Percentiles rank a stretch among this genome's conserved stretches.
These are phyloP conservation scores for Sphaerulina populicola DNA, from an alignment of 2,329 filamentous ascomycete species.

Conservation along the genomic window DNA sequence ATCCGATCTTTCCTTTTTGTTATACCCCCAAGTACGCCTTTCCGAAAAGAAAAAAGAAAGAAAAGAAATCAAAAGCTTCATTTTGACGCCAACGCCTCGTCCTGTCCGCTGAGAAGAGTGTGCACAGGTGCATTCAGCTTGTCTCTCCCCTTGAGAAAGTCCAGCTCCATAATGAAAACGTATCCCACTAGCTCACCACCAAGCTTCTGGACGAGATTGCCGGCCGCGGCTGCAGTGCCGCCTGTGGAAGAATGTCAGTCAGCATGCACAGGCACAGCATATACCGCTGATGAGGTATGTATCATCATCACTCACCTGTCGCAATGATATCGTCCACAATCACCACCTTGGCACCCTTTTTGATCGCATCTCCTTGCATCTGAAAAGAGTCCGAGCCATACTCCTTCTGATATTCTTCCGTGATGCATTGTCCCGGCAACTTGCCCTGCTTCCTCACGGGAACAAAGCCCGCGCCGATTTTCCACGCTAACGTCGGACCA, in stretches of 20 bases:
- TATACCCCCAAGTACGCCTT: not conserved
- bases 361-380: constrained; percentile 81
- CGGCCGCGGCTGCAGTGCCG: constrained; percentile 82
- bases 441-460: constrained; percentile 94
- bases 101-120: constrained; percentile 67
- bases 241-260: constrained; percentile 46
- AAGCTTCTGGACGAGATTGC: constrained; percentile 74
- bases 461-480: constrained; percentile 76
- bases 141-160: constrained; percentile 82
- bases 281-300: not conserved
- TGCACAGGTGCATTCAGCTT: constrained; percentile 78
- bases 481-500: constrained; percentile 77
- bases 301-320: constrained; percentile 59
- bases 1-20: not conserved
- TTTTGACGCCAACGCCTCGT: constrained; percentile 28
- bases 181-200: constrained; percentile 81
- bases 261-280: not conserved
- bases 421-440: constrained; percentile 80
- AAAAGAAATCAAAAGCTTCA: not conserved
- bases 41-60: not conserved
- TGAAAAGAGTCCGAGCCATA: constrained; percentile 94
- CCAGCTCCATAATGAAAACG: constrained; percentile 91
- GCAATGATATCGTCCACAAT: constrained; percentile 98
- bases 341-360: constrained; percentile 78
- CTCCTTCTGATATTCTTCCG: constrained; percentile 85